Evolutionary conservation across 352 stramenopile species (phyloP).

Genomic region (Globisporangium takayamanum): DNA sequence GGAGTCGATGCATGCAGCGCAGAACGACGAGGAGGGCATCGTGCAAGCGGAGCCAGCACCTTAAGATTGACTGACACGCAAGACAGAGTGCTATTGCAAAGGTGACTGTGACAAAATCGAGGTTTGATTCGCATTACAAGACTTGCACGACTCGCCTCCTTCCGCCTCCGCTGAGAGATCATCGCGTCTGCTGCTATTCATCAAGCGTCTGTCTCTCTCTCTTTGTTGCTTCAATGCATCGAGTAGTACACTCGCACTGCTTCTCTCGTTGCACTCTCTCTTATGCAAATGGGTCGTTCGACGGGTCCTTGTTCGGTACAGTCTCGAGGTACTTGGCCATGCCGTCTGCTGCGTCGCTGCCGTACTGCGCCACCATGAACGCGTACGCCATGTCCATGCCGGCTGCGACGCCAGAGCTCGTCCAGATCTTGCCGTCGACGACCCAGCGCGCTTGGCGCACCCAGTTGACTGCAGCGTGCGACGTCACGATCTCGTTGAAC

Average conservation of each 20-base stretch:
- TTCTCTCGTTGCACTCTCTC: neutral
- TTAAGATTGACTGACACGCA: no score
- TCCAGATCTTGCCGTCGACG: slow-evolving; percentile 33
- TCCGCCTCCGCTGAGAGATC: no score
- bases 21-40: no score
- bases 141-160: no score
- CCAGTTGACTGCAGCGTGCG: slow-evolving; percentile 18
- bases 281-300: slow-evolving; percentile 18
- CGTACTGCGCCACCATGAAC: slow-evolving; percentile 16
- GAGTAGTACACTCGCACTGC: neutral
- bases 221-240: neutral
- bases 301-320: slow-evolving; percentile 16
- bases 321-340: slow-evolving; percentile 18
- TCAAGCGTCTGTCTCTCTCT: no score
- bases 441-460: slow-evolving; percentile 26
- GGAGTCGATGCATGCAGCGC: no score
- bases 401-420: slow-evolving; percentile 24
- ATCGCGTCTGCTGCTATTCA: no score
- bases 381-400: slow-evolving; percentile 33
- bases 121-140: no score
- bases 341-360: slow-evolving; percentile 6
- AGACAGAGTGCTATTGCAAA: no score
- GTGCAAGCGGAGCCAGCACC: no score
- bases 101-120: no score
- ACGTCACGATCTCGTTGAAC: slow-evolving; percentile 14